Base-by-base conservation (phyloP, 257 asterid genomes). In the Fraxinus quadrangulata region DNA sequence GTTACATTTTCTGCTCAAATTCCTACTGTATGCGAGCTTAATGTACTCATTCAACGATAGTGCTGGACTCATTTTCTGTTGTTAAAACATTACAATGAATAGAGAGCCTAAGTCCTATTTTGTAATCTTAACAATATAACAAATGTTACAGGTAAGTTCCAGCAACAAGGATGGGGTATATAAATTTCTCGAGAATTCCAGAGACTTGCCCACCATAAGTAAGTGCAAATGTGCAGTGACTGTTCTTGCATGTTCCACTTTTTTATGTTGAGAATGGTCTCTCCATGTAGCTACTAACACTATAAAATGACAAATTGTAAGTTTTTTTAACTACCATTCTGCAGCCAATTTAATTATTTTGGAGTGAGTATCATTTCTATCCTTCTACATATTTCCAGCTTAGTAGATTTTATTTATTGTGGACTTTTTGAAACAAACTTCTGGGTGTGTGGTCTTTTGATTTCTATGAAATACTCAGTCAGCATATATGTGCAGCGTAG, bases 201-300 rank as follows among this genome's bases (percentile, higher is more conserved):
- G 81, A 61, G 83, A 81, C 21, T 67, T 85, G 71, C 90, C 90
- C 68, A 83, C 86, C 19, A 81, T 87, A 79, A 78, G 90, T 87
- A 74, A 87, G 90, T 83, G 69, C 36, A 24, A 63, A 72, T 85
- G 90, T 81, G 36, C 69, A 63, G 13, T 63, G 36, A 26, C 19
- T 16, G 2, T 42, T 24, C 9, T 54, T 61, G 1, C 26, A 31
- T 23, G 14, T 21, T 24, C 17, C 54, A 8, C 26, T 14, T 23
- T 30, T 30, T 63, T 28, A 45, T 23, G 40, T 26, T 42, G 39
- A 65, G 49, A 30, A n/a, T 66, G 40, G 5, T 71, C 24, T 61
- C 30, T 45, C 4, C 51, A 14, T 56, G 30, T 73, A 28, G 47
- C 49, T 37, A 59, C 23, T 40, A 11, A 9, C 30, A 6, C 37